phyloP scores from a whole-genome alignment of 305 asterid species.

The Fraxinus baroniana region DNA sequence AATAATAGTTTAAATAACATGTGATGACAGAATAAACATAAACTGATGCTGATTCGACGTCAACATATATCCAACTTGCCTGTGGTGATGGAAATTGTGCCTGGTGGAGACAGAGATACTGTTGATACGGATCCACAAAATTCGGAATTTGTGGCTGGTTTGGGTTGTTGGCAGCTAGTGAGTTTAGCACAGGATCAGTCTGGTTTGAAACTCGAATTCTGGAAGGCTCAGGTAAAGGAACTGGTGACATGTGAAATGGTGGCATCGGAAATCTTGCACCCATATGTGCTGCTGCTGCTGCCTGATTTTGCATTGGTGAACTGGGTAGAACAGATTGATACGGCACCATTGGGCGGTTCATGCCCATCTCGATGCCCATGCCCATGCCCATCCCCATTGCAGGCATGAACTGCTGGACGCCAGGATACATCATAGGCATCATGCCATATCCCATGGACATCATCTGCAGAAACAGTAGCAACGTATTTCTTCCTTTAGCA shows the following conservation, averaged over 20 bases:
- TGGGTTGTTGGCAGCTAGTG: constrained; percentile 22
- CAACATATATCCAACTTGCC: constrained; percentile 37
- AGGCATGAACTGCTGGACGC: constrained; percentile 83
- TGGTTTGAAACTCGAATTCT: constrained; percentile 34
- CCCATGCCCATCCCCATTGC: constrained; percentile 56
- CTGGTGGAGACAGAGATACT: constrained; percentile 51
- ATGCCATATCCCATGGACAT: constrained; percentile 86
- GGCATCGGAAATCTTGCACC: constrained; percentile 45
- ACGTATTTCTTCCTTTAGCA: neutral
- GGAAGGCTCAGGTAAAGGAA: constrained; percentile 36
- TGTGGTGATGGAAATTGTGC: constrained; percentile 45
- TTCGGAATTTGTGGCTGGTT: constrained; percentile 47
- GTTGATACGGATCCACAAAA: constrained; percentile 61
- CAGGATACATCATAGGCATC: constrained; percentile 87
- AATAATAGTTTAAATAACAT: neutral
- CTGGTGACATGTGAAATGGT: constrained; percentile 41
- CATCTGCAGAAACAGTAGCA: constrained; percentile 42
- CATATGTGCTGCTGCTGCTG: constrained; percentile 35
- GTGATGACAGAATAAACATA: neutral
- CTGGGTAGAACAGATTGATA: constrained; percentile 43
- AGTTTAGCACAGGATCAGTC: constrained; percentile 32
- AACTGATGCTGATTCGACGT: neutral
- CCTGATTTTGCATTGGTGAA: constrained; percentile 40
- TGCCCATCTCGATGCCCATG: constrained; percentile 48
- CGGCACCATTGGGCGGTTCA: constrained; percentile 50